Base-by-base conservation (phyloP, 2,329 filamentous ascomycete species). In the Cytospora mali region DNA sequence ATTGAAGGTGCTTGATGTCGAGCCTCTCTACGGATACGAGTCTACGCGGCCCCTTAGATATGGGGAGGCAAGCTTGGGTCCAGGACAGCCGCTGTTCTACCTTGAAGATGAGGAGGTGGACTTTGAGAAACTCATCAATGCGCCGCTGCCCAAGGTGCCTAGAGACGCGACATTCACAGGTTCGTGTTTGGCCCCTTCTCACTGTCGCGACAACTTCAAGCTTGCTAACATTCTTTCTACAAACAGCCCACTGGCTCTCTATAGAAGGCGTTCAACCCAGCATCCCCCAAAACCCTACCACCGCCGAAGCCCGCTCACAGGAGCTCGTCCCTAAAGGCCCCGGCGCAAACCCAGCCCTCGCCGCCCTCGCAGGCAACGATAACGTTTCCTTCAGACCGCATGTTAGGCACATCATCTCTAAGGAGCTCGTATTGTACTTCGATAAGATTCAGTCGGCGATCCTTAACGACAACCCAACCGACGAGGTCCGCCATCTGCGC, bases 121-220 rank as follows among this genome's bases (percentile, higher is more conserved):
- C 76, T 98, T 99, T 73, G 95, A 99, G 80, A 98, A 98, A 81
- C 81, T 99, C 68, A 97, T 99, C 74, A 99, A 99, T 78, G 93
- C 93, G 67, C 92, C 95, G 5, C 78, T 99, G 68, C 95, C 95
- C 28, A 97, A 96, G 76, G 93, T 99, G 31, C 95, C 95, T 35
- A 84, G 94, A 55, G 95, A 99, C 75, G 90, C 95, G 70, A 92
- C 88, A 65, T 94, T 97, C 73, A 98, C 94, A 48, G 90, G 92
- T 94, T 79, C 62, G 82, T 64, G 27, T 21, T 14, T 13, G 23
- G 6, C 1, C 35, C 1, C 18, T 9, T 14, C 13, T 25, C 14
- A 27, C 6, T 42, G 14, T 42, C 31, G 31, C 50, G 29, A 33
- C 63, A 65, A 14, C 56, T 69, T 58, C 57, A 31, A 25, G 31